Base-by-base conservation (phyloP, 108 stramenopile species). In the Conticribra guillardii region DNA sequence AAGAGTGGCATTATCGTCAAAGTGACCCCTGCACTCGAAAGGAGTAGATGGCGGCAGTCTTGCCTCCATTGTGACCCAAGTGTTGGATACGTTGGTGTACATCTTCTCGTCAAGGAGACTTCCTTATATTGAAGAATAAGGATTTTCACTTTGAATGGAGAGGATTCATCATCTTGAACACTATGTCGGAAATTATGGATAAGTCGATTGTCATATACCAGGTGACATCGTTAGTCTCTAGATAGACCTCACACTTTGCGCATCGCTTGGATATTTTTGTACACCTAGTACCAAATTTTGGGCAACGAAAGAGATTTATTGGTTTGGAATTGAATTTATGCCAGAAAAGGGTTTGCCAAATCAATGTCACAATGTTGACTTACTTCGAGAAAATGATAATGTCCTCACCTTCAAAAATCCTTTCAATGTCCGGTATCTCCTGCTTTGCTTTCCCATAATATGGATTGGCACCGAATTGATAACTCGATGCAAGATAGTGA, bases 51-150 rank as follows among this genome's bases (percentile, higher is more conserved):
- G 50, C 17, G 67, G 62, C 11, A 76, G 29, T 0, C 54, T 56
- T 37, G 67, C 75, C 68, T 69, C 68, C 49, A 69, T 5, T 2
- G 61, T 64, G 2, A 76, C 33, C 67, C 75, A 76, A 32, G 69
- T 62, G 7, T 29, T 24, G 31, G 45, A 22, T 15, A 50, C n/a
- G 26, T 44, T 37, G n/a, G 54, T 54, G 41, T 63, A 69, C 5
- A 37, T 49, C 56, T 63, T 64, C 34, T 54, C 37, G 26, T 69
- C 57, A 15, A 41, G 41, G 27, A 76, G 53, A 19, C 3, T 17
- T 11, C 7, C 24, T n/a, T 58, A 48, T 21, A 5, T 24, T 3
- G 29, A 34, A 33, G 52, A 28, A 21, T 30, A 17, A 7, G 28
- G 32, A 47, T 76, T n/a, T n/a, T n/a, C n/a, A 33, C 24, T 5